A percentile compares a stretch with the other conserved stretches of the same genome.
Conservation (phyloP, 352 stramenopile genomes). For the Thraustotheca clavata region DNA sequence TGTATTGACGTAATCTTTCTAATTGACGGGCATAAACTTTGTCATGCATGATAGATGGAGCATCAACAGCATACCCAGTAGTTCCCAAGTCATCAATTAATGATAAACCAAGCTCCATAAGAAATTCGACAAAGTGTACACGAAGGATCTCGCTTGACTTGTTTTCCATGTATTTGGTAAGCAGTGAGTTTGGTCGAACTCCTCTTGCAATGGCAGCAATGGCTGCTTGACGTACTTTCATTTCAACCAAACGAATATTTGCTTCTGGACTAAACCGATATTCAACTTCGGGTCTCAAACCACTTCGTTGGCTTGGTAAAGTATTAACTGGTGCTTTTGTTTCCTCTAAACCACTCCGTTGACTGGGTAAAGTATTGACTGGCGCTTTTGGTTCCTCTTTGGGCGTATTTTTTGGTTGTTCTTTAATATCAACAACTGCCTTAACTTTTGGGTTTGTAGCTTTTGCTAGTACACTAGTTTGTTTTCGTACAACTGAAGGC, state of each 20-base stretch:
- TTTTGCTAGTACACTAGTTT: too few species aligned
- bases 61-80: conserved; percentile 9
- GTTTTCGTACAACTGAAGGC: too few species aligned
- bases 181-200: conserved; percentile 51
- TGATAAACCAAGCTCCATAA: conserved; percentile 89
- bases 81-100: conserved; percentile 40
- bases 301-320: too few species aligned
- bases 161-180: conserved; percentile 62
- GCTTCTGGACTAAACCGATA: conserved; percentile 79
- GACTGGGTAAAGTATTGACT: too few species aligned
- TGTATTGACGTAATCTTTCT: conserved; percentile 56
- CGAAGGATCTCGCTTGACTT: conserved; percentile 45
- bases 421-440: too few species aligned
- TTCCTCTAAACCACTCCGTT: too few species aligned
- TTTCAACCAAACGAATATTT: conserved; percentile 69
- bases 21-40: conserved; percentile 75
- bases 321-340: too few species aligned
- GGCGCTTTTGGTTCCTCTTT: too few species aligned
- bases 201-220: conserved; percentile 60
- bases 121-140: conserved; percentile 87
- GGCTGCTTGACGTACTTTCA: conserved; percentile 72
- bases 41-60: conserved; percentile 43
- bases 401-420: too few species aligned
- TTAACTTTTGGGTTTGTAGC: too few species aligned
- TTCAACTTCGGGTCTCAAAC: conserved; percentile 30